A percentile compares a stretch with the other conserved stretches of the same genome.
phyloP scores from a whole-genome alignment of 805 yeast species.

The Schizosaccharomyces japonicus region DNA sequence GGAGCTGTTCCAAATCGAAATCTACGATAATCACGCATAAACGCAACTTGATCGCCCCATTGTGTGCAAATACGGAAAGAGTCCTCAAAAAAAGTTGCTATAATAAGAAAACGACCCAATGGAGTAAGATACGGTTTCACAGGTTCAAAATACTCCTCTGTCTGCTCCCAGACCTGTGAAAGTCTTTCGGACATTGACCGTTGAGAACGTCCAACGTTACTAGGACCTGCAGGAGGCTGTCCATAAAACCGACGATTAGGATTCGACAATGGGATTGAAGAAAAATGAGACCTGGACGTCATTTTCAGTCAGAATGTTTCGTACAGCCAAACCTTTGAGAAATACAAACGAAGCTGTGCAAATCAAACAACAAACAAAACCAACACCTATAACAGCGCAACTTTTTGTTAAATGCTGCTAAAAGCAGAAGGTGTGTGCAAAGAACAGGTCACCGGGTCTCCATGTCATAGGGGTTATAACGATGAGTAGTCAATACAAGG shows the following conservation, averaged over 20 bases:
- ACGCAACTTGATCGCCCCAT: constrained; percentile 79
- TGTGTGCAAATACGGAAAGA: constrained; percentile 60
- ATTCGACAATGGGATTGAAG: neutral
- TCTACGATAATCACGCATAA: constrained; percentile 55
- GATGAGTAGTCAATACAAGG: too few relatives aligned
- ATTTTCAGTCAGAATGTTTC: too few relatives aligned
- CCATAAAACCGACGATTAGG: neutral
- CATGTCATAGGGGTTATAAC: too few relatives aligned
- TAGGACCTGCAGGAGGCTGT: neutral
- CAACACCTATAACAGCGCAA: too few relatives aligned
- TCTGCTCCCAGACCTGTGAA: neutral
- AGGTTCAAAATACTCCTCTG: neutral
- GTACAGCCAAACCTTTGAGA: too few relatives aligned
- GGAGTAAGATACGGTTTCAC: constrained; percentile 33
- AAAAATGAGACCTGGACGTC: neutral
- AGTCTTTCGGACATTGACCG: neutral
- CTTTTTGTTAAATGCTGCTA: too few relatives aligned
- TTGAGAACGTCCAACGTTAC: neutral
- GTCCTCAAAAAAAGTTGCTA: constrained; percentile 84
- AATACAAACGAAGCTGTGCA: too few relatives aligned
- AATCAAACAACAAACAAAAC: too few relatives aligned
- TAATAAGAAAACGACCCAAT: constrained; percentile 71
- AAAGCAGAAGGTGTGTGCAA: too few relatives aligned
- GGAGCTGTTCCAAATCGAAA: constrained; percentile 55
- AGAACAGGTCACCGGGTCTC: too few relatives aligned